Conservation (phyloP, 169 alveolate species). For the Besnoitia besnoiti region DNA sequence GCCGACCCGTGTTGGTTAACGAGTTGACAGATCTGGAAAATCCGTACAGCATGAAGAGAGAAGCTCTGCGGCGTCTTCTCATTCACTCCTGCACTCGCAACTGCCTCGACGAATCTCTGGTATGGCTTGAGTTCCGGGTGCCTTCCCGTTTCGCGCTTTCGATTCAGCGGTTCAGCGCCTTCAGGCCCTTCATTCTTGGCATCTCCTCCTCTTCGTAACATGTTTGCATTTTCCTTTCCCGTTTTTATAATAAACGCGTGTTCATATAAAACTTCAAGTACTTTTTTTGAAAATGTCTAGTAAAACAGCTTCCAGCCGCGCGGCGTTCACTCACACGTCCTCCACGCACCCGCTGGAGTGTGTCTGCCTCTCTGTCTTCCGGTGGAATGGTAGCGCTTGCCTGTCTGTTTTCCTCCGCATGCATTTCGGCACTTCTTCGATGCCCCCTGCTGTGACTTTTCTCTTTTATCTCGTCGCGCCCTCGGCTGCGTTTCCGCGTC, state of each 20-base stretch:
- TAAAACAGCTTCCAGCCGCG: no score
- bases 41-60: constrained; percentile 73
- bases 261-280: no score
- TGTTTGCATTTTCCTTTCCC: no score
- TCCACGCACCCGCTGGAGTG: no score
- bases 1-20: constrained; percentile 72
- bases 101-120: constrained; percentile 69
- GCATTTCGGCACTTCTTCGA: not conserved
- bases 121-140: not conserved
- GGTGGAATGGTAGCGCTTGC: not conserved
- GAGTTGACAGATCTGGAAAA: constrained; percentile 70
- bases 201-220: no score
- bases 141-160: not conserved
- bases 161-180: no score
- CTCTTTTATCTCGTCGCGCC: not conserved
- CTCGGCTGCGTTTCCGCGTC: not conserved
- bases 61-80: constrained; percentile 64
- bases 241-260: no score
- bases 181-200: no score
- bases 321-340: no score
- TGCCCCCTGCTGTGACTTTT: not conserved
- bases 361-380: no score
- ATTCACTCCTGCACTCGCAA: constrained; percentile 67
- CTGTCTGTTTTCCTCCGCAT: not conserved
- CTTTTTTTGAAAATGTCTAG: no score